Evolutionary conservation across 192 early-diverging fungal species (phyloP).

Genomic region (Coemansia sp.): DNA sequence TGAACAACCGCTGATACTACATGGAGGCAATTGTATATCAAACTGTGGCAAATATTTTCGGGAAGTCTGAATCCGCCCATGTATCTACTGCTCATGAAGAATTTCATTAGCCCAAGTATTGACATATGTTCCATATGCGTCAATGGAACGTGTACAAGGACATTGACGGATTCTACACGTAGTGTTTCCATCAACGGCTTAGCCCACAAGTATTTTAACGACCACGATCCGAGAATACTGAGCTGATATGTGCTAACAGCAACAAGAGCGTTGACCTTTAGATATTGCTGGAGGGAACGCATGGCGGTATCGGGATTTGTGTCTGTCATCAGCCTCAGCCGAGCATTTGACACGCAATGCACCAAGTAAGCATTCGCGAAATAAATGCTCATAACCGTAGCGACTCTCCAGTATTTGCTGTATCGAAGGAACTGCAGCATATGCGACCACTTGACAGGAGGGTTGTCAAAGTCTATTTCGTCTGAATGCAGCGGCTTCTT

Average conservation of each 20-base stretch:
- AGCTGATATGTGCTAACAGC: constrained; percentile 14
- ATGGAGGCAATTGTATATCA: neutral
- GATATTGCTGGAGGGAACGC: constrained; percentile 23
- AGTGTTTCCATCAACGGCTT: neutral
- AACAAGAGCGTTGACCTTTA: constrained; percentile 19
- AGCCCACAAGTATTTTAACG: constrained; percentile 3
- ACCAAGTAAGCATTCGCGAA: constrained; percentile 8
- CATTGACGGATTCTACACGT: neutral
- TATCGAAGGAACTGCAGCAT: neutral
- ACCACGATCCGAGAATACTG: neutral
- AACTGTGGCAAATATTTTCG: neutral
- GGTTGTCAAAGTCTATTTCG: neutral
- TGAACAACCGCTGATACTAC: constrained; percentile 5
- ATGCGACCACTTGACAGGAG: neutral
- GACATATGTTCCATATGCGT: no score
- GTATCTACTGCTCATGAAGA: no score
- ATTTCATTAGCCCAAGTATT: no score
- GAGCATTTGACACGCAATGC: constrained; percentile 19
- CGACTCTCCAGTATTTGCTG: constrained; percentile 19
- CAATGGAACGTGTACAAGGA: constrained; percentile 1
- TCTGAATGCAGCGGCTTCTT: neutral
- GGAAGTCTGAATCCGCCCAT: neutral
- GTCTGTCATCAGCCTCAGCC: constrained; percentile 25
- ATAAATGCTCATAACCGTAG: constrained; percentile 4
- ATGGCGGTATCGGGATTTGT: constrained; percentile 21